These are phyloP conservation scores for Golubevia sp. DNA, from an alignment of 1,284 basidiomycete species.

Conservation along the genomic window DNA sequence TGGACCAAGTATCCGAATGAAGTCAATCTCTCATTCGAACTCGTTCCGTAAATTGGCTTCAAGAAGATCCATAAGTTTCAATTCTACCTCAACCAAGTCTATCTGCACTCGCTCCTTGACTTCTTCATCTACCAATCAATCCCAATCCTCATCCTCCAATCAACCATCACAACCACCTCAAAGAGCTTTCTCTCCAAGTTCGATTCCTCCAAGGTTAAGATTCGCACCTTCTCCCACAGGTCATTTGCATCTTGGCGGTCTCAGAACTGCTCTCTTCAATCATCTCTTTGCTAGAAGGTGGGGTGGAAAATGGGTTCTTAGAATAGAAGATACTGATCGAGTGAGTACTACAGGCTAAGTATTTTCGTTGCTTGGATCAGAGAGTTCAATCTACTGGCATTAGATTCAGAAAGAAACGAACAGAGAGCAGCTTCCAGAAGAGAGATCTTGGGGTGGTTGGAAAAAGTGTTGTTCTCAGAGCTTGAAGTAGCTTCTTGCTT, in stretches of 20 bases:
- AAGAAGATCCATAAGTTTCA: no score
- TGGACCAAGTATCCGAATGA: no score
- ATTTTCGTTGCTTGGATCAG: background rate
- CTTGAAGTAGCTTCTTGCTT: no score
- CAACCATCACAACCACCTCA: no score
- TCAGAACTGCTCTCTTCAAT: slow-evolving; percentile 58
- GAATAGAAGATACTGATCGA: slow-evolving; percentile 56
- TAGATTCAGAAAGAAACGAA: slow-evolving; percentile 17
- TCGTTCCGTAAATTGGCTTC: no score
- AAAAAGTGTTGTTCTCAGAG: no score
- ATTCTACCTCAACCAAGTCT: no score
- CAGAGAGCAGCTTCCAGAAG: slow-evolving; percentile 3
- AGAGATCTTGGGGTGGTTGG: no score
- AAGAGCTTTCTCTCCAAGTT: background rate
- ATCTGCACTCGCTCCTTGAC: no score
- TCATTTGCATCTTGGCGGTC: slow-evolving; percentile 50
- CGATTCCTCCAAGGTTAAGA: slow-evolving; percentile 17
- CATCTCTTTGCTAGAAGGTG: slow-evolving; percentile 40
- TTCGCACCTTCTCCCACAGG: slow-evolving; percentile 60
- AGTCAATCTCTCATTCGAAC: no score
- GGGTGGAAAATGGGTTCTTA: slow-evolving; percentile 35
- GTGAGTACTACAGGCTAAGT: background rate
- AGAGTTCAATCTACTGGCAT: background rate
- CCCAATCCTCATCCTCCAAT: no score
- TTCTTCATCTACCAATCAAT: no score